Evolutionary conservation across 139 green algal species (phyloP), one percentile per base, ranked within the genome.

Genomic region (Edaphochlamys debaryana): DNA sequence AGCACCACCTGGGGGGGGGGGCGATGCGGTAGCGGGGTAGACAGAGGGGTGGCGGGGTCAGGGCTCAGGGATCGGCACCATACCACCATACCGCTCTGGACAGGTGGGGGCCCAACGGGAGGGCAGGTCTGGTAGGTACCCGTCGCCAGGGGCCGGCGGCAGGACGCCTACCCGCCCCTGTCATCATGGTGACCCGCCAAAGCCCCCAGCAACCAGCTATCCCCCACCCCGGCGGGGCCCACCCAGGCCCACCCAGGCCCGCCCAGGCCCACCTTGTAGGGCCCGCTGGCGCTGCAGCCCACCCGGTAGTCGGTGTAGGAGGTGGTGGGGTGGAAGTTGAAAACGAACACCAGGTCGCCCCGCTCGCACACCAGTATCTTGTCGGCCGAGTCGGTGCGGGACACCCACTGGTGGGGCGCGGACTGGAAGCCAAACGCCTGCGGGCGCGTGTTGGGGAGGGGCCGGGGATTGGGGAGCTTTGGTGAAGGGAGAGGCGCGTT

Each of bases 311-410:
- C 93, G 23, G 88, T 95, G 93, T 94, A 99, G 41, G 87, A 95
- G 62, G 96, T 92, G 45, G 79, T 91, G 60, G 94, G 97, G 92
- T 99, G 96, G 92, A 98, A 99, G 94, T 99, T 99, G 94, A 99
- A 99, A 20, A 99, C 96, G 77, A 99, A 97, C 37, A 99, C 90
- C 40, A 99, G 92, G 86, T 99, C 97, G 30, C 97, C 96, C 15
- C 95, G 90, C 94, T 99, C 97, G 62, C 94, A 89, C 62, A 99
- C 94, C 25, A 99, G 92, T 37, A 99, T 36, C 92, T 99, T 99
- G 94, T 99, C 97, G 29, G 87, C 88, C 89, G 98, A 95, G 76
- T 98, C 93, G 87, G 96, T 87, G 29, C 79, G 80, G 34, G 82
- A 93, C 5, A 97, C 80, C 76, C 89, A 99, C 69, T 91, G 76